Base-by-base conservation (phyloP, 2,329 filamentous ascomycete genomes). In the Periconia macrospinosa region DNA sequence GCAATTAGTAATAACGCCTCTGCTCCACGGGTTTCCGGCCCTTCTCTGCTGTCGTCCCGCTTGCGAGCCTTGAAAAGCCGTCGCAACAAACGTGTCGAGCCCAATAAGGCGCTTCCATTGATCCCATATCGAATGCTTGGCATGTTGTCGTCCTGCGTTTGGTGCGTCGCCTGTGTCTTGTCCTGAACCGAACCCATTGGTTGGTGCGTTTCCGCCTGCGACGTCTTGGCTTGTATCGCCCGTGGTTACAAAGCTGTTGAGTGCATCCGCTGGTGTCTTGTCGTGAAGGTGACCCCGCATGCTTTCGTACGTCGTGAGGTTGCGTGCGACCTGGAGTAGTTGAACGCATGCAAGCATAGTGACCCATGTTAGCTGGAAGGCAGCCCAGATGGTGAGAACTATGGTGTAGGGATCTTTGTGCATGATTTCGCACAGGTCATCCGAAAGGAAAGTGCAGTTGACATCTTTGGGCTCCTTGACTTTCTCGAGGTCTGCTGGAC, bases 291-390 rank as follows among this genome's bases (percentile, higher is more conserved):
- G 83, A 47, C 91, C 89, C 58, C 88, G 87, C 92, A 99, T 97
- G 73, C 92, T 96, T 75, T 99, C 94, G 75, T 90, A 97, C 0
- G 94, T 99, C 1, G 94, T 99, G 80, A 96, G 88, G 53, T 92
- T 95, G 56, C 92, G 87, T 0, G 92, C 89, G 48, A 99, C 88
- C 71, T 99, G 94, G 47, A 97, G 82, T 48, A 97, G 86, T 71
- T 99, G 95, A 6, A 97, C 95, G 59, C 92, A 89, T 55, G 97
- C 82, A 33, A 99, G 86, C 92, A 99, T 97, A n/a, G 89, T 87
- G 2, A 97, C 91, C 94, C 94, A 99, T 18, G 91, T 88, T 30
- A 97, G 83, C 74, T 99, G 95, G 42, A 97, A 79, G 2, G 84
- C 82, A 7, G 84, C 83, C 94, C 94, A 99, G 27, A 90, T 76